phyloP scores from a whole-genome alignment of 768 basidiomycete species.

The Strobilomyces confusus region DNA sequence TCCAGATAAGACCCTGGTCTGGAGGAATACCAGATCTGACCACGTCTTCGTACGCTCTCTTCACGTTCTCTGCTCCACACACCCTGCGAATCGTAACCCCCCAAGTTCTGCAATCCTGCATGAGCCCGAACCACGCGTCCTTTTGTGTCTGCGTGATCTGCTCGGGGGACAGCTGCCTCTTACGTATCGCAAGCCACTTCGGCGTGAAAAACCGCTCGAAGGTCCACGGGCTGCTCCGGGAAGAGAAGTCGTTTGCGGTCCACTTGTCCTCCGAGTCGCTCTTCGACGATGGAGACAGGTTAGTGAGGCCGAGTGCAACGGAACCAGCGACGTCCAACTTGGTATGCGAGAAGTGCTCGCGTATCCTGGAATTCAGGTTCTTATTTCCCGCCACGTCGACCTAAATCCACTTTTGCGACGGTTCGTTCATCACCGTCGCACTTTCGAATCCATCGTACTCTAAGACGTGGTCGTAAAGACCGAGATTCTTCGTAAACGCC shows the following conservation, averaged over 20 bases:
- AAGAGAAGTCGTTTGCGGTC: conserved; percentile 36
- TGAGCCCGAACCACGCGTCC: conserved; percentile 55
- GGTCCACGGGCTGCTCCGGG: conserved; percentile 1
- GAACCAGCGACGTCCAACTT: conserved; percentile 34
- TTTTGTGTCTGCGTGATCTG: conserved; percentile 51
- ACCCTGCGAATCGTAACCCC: conserved; percentile 45
- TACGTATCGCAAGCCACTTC: conserved; percentile 60
- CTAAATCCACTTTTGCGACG: conserved; percentile 47
- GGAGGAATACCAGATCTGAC: conserved; percentile 47
- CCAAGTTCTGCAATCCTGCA: conserved; percentile 55
- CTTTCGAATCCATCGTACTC: conserved; percentile 48
- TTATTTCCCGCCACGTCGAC: conserved; percentile 62
- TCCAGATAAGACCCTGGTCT: conserved; percentile 58
- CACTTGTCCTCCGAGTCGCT: conserved; percentile 33
- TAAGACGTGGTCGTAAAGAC: conserved; percentile 54
- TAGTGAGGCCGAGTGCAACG: conserved; percentile 55
- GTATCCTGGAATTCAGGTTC: conserved; percentile 43
- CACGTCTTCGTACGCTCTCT: conserved; percentile 45
- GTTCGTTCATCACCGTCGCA: conserved; percentile 27
- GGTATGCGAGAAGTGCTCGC: conserved; percentile 33
- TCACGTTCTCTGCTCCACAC: conserved; percentile 45
- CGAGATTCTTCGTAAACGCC: conserved; percentile 50
- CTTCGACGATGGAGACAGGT: conserved; percentile 44
- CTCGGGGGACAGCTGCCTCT: conserved; percentile 40
- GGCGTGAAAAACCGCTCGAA: conserved; percentile 64